These are phyloP conservation scores for Krasilnikovozyma curviuscula DNA, from an alignment of 768 basidiomycete genomes.

Conservation along the genomic window DNA sequence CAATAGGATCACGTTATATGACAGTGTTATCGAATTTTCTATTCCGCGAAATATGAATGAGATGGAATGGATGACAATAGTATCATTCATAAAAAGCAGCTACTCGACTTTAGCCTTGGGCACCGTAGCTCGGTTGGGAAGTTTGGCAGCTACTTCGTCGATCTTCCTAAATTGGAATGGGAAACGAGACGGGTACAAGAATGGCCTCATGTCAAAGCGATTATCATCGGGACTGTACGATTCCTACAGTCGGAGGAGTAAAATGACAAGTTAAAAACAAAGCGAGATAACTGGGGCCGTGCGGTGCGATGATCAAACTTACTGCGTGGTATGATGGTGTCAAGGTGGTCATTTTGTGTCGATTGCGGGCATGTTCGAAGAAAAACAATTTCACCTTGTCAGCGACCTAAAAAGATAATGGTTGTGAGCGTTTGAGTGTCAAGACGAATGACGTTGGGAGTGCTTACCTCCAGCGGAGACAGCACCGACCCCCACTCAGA, in stretches of 20 bases:
- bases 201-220: conserved; percentile 84
- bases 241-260: conserved; percentile 36
- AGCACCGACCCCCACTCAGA: conserved; percentile 79
- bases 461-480: conserved; percentile 61
- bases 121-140: conserved; percentile 33
- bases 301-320: conserved; percentile 25
- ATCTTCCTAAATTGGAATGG: conserved; percentile 95
- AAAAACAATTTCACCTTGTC: conserved; percentile 95
- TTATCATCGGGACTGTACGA: conserved; percentile 95
- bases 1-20: no score
- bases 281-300: conserved; percentile 22
- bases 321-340: conserved; percentile 89
- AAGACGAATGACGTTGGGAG: background rate
- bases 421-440: background rate
- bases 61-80: no score
- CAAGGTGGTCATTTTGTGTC: conserved; percentile 96
- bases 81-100: no score
- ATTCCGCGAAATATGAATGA: no score
- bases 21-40: no score
- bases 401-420: conserved; percentile 49
- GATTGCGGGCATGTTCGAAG: conserved; percentile 85
- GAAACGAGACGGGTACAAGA: conserved; percentile 86
- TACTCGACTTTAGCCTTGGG: no score
- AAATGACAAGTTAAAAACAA: background rate
- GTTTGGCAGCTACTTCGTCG: conserved; percentile 54